phyloP scores from a whole-genome alignment of 1,284 basidiomycete genomes.

The Ustilago crameri region DNA sequence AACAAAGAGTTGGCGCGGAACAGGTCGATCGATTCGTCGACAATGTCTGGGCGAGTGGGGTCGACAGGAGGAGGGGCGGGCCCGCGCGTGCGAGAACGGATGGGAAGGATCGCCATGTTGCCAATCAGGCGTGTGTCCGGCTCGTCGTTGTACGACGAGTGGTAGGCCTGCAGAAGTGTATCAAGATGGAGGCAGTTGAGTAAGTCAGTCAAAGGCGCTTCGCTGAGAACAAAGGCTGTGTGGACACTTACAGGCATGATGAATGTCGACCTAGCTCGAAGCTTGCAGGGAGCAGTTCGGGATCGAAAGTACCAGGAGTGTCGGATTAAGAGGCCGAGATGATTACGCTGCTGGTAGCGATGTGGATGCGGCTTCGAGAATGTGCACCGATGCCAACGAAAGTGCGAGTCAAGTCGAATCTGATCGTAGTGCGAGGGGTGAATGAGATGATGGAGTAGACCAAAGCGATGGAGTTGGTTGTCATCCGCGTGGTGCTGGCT shows the following conservation, averaged over 20 bases:
- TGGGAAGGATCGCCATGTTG: slow-evolving; percentile 88
- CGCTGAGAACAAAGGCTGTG: too few species aligned
- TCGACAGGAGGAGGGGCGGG: slow-evolving; percentile 84
- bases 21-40: slow-evolving; percentile 95
- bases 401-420: too few species aligned
- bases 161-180: slow-evolving; percentile 73
- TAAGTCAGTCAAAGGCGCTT: not conserved
- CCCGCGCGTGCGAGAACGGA: slow-evolving; percentile 89
- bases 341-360: too few species aligned
- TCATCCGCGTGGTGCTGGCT: not conserved
- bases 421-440: not conserved
- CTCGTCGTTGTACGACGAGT: slow-evolving; percentile 91
- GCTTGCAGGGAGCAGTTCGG: too few species aligned
- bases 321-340: too few species aligned
- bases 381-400: too few species aligned
- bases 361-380: too few species aligned
- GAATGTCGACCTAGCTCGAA: not conserved
- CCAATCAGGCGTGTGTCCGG: slow-evolving; percentile 84
- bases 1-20: slow-evolving; percentile 99
- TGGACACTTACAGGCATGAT: slow-evolving; percentile 20
- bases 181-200: not conserved
- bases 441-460: not conserved
- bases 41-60: slow-evolving; percentile 82
- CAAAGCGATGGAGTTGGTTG: not conserved
- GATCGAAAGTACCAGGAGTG: too few species aligned